Evolutionary conservation across 140 eudicot genomes (phyloP), one percentile per base, ranked within the genome.

Genomic region (Flaveria floridana): DNA sequence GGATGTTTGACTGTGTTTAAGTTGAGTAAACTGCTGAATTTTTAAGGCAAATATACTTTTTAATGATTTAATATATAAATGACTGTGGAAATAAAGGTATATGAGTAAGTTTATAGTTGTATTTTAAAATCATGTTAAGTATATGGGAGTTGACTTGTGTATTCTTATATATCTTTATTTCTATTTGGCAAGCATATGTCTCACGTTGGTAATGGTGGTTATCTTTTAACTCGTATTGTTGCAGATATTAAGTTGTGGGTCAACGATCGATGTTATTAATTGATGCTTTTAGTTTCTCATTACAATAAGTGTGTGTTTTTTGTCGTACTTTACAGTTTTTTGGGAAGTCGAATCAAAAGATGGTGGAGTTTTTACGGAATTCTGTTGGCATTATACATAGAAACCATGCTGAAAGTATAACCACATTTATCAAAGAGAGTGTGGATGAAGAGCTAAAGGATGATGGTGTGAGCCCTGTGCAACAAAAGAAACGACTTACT

Each of bases 401-500:
- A 68, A 89, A 84, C 79, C 98, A 92, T 72, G 98, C 98, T 3
- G 96, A 92, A 79, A 92, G 98, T 75, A 92, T 92, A 67, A 89
- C 98, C 2, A 83, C 95, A 0, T 92, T 76, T 67, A 89, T 92
- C 55, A 92, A 86, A 76, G 85, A 89, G 76, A 89, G 95, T 16
- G 98, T 92, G 67, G 96, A 89, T 84, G 95, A 92, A 75, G 98
- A 92, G 75, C 61, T 84, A 28, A 86, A 85, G 74, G 96, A 86
- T 51, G 82, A 82, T 41, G 61, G 57, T 50, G 76, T 85, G 25
- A 81, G 68, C 25, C 53, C 66, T 13, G 75, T 80, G 12, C 62
- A 80, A n/a, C 91, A 59, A 21, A 92, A 86, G 79, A 86, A 86
- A 66, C 81, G 97, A 26, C 85, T 92, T 46, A 92, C 97, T 4